Evolutionary conservation across 2,329 filamentous ascomycete species (phyloP).

Genomic region (Penicillium sp.): DNA sequence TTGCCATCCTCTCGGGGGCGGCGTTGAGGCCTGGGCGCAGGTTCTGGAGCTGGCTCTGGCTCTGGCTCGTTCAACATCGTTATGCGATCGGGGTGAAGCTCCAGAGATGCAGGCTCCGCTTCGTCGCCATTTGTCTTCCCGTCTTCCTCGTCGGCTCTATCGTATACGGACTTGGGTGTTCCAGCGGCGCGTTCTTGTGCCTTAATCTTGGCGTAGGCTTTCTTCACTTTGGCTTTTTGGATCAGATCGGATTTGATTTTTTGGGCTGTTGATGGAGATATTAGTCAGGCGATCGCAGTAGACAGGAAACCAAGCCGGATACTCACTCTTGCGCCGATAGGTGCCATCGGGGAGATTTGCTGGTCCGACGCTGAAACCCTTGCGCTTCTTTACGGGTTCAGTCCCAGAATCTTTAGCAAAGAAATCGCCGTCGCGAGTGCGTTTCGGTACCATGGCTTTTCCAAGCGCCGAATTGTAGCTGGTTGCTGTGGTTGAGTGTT

Average conservation of each 20-base stretch:
- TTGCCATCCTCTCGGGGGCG: conserved; percentile 25
- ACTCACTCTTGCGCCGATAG: conserved; percentile 72
- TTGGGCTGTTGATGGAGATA: conserved; percentile 55
- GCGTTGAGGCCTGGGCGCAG: conserved; percentile 18
- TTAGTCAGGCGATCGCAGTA: not conserved
- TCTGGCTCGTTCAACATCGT: conserved; percentile 55
- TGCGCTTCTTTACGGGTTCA: conserved; percentile 51
- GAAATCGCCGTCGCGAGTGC: conserved; percentile 49
- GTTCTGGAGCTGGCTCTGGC: conserved; percentile 19
- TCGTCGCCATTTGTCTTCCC: conserved; percentile 21
- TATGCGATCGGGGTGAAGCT: conserved; percentile 61
- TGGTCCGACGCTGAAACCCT: conserved; percentile 83
- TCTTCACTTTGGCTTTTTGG: conserved; percentile 88
- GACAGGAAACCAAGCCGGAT: not conserved
- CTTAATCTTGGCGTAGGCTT: conserved; percentile 86
- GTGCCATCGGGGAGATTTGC: conserved; percentile 88
- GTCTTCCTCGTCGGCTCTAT: conserved; percentile 27
- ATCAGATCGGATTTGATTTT: conserved; percentile 90
- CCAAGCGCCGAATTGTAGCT: not conserved
- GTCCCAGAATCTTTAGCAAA: conserved; percentile 14
- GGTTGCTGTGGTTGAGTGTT: conserved; percentile 1
- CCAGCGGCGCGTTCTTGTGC: conserved; percentile 51
- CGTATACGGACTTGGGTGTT: conserved; percentile 35
- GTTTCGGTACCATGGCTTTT: conserved; percentile 58
- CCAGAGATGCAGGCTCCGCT: conserved; percentile 42